Conservation (phyloP, 352 stramenopile species). For the Pythium scleroteichum region DNA sequence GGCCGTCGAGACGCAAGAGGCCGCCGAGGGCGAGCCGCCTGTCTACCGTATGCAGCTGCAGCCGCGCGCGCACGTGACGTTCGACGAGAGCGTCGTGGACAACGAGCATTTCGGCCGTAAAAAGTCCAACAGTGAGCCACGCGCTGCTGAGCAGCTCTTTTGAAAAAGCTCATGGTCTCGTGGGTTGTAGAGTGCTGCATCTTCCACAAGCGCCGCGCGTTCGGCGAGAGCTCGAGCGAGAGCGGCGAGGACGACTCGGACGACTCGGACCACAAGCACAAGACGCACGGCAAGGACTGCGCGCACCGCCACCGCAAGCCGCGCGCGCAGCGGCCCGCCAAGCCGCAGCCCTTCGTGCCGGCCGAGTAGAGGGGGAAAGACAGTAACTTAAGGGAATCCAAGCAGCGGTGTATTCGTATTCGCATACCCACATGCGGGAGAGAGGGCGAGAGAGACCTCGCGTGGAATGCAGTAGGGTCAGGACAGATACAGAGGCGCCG, state of each 20-base stretch:
- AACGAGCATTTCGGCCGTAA: slow-evolving; percentile 92
- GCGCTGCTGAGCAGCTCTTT: too few relatives aligned
- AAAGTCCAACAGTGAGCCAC: slow-evolving; percentile 84
- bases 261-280: slow-evolving; percentile 27
- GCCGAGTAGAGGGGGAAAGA: background rate
- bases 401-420: too few relatives aligned
- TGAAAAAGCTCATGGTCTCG: background rate
- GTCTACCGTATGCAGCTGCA: slow-evolving; percentile 79
- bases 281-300: slow-evolving; percentile 19
- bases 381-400: too few relatives aligned
- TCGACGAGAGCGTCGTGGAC: slow-evolving; percentile 89
- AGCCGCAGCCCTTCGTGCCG: slow-evolving; percentile 21
- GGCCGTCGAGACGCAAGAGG: slow-evolving; percentile 33
- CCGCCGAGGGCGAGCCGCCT: slow-evolving; percentile 24
- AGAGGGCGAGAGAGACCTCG: too few relatives aligned
- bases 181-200: slow-evolving; percentile 85
- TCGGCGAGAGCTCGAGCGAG: slow-evolving; percentile 91
- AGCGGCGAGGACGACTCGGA: slow-evolving; percentile 75
- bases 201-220: slow-evolving; percentile 92
- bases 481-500: too few relatives aligned
- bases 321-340: slow-evolving; percentile 28
- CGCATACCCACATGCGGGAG: too few relatives aligned
- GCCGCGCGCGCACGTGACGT: slow-evolving; percentile 81
- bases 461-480: too few relatives aligned
- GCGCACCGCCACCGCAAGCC: slow-evolving; percentile 30